A percentile compares a stretch with the other conserved stretches of the same genome.
phyloP scores from a whole-genome alignment of 192 early-diverging fungal genomes.

The Backusella sp. region DNA sequence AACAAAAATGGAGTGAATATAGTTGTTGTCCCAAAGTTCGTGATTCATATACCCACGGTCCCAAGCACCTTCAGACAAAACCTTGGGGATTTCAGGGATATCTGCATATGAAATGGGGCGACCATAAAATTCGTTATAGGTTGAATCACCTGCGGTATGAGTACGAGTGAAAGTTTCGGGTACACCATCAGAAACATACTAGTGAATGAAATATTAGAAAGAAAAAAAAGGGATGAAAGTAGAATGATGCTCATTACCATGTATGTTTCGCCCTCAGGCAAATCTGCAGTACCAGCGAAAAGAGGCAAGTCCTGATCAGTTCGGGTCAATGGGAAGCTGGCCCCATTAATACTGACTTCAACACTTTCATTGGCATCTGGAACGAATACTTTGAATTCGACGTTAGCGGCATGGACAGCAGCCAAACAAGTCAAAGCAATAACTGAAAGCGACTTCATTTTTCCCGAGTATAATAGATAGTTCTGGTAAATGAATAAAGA shows the following conservation, averaged over 20 bases:
- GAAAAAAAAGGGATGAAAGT: background rate
- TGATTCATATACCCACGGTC: slow-evolving; percentile 34
- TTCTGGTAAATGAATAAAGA: background rate
- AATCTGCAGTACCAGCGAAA: background rate
- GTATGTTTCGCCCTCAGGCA: background rate
- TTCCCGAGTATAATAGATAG: background rate
- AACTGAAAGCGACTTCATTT: slow-evolving; percentile 10
- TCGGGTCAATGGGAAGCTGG: slow-evolving; percentile 11
- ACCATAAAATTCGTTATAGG: slow-evolving; percentile 37
- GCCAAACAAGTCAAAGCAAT: slow-evolving; percentile 22
- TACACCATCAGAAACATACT: slow-evolving; percentile 34
- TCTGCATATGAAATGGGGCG: slow-evolving; percentile 44
- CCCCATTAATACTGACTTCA: slow-evolving; percentile 18
- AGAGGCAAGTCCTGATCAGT: background rate
- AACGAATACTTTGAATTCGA: slow-evolving; percentile 37
- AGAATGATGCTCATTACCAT: background rate
- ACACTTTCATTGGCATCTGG: slow-evolving; percentile 30
- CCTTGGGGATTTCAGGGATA: slow-evolving; percentile 38
- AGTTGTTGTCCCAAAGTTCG: slow-evolving; percentile 41
- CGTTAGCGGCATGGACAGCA: slow-evolving; percentile 29
- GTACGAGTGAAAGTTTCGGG: slow-evolving; percentile 36
- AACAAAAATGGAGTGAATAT: slow-evolving; percentile 45
- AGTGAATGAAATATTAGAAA: background rate
- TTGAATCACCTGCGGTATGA: slow-evolving; percentile 16
- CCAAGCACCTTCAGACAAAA: slow-evolving; percentile 36